Percentiles rank a stretch among this genome's conserved stretches.
Evolutionary conservation across 805 yeast genomes (phyloP).

Genomic region (Yamadazyma sp.): DNA sequence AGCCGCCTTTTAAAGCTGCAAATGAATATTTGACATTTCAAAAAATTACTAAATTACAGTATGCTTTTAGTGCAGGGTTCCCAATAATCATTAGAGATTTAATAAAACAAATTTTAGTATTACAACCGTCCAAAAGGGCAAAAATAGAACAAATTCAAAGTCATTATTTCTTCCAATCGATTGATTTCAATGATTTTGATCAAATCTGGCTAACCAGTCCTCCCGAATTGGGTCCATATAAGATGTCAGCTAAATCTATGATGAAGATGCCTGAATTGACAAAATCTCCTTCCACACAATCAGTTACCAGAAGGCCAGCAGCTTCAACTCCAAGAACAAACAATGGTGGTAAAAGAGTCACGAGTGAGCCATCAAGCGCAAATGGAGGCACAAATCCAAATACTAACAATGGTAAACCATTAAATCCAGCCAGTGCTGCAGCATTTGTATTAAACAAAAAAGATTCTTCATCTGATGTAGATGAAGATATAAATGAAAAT

Average conservation of each 20-base stretch:
- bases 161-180: conserved; percentile 67
- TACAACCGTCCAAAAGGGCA: conserved; percentile 69
- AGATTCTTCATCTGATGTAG: conserved; percentile 8
- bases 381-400: background rate
- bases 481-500: conserved; percentile 12
- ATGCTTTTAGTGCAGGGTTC: conserved; percentile 67
- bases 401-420: conserved; percentile 8
- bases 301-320: conserved; percentile 8
- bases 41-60: conserved; percentile 74
- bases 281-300: conserved; percentile 12
- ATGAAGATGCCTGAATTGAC: conserved; percentile 55
- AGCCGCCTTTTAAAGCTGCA: conserved; percentile 79
- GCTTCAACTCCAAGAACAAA: conserved; percentile 4
- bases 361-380: conserved; percentile 9
- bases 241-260: conserved; percentile 75
- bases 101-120: conserved; percentile 59
- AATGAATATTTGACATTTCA: conserved; percentile 81
- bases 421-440: conserved; percentile 39
- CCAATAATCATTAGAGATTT: conserved; percentile 62
- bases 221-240: conserved; percentile 70
- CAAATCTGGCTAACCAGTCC: conserved; percentile 66
- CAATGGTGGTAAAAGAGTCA: conserved; percentile 12
- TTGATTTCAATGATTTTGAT: conserved; percentile 65
- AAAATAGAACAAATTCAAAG: conserved; percentile 53
- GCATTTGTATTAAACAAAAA: conserved; percentile 36